These are phyloP conservation scores for Daldinia decipiens DNA, from an alignment of 495 filamentous ascomycete species.

Conservation along the genomic window DNA sequence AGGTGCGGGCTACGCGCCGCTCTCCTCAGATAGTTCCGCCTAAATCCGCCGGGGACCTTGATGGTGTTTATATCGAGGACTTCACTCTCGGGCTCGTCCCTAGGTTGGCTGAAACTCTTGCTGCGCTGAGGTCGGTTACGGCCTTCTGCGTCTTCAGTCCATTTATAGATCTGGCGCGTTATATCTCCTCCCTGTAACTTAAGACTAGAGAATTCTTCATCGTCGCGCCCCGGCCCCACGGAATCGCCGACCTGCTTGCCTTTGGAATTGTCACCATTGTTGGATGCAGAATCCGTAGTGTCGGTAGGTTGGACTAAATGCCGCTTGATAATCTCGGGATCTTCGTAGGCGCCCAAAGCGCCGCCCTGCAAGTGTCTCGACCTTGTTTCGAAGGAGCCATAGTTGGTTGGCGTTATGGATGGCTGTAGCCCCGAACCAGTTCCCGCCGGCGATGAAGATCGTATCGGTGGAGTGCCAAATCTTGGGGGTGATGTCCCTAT, in stretches of 20 bases:
- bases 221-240: slow-evolving; percentile 59
- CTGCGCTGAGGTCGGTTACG: slow-evolving; percentile 72
- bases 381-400: slow-evolving; percentile 79
- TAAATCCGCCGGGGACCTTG: slow-evolving; percentile 90
- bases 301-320: slow-evolving; percentile 79
- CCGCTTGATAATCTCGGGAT: slow-evolving; percentile 81
- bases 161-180: slow-evolving; percentile 91
- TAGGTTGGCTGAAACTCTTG: slow-evolving; percentile 81
- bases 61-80: slow-evolving; percentile 85
- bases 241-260: slow-evolving; percentile 59
- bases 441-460: slow-evolving; percentile 65
- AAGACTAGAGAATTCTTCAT: slow-evolving; percentile 92
- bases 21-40: slow-evolving; percentile 84
- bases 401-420: slow-evolving; percentile 69
- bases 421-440: slow-evolving; percentile 57
- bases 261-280: slow-evolving; percentile 54
- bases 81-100: slow-evolving; percentile 81
- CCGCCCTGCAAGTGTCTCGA: slow-evolving; percentile 58
- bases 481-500: slow-evolving; percentile 68
- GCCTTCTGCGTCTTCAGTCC: slow-evolving; percentile 83
- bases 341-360: slow-evolving; percentile 68
- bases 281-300: slow-evolving; percentile 50
- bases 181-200: slow-evolving; percentile 93
- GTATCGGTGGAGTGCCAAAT: slow-evolving; percentile 68
- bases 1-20: slow-evolving; percentile 67